Percentiles rank a stretch among this genome's conserved stretches.
Conservation (phyloP, 257 asterid species). For the Galeopsis tetrahit region DNA sequence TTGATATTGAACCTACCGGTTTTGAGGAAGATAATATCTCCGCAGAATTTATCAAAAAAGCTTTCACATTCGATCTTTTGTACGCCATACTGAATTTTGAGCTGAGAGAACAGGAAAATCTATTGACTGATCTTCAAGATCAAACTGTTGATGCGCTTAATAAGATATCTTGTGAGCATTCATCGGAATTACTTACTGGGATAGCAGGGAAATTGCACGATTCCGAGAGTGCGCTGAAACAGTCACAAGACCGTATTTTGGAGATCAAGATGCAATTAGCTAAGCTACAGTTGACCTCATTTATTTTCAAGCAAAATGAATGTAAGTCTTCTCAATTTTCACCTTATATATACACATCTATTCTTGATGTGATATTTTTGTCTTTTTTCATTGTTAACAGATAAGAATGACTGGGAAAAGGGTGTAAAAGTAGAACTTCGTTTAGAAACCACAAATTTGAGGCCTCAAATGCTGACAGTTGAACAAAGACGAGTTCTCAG, state of each 20-base stretch:
- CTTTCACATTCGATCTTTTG: slow-evolving; percentile 63
- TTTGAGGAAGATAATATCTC: slow-evolving; percentile 59
- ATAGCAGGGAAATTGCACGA: slow-evolving; percentile 55
- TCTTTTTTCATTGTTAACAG: slow-evolving; percentile 39
- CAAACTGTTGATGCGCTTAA: slow-evolving; percentile 45
- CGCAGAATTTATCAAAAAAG: slow-evolving; percentile 59
- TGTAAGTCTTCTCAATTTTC: slow-evolving; percentile 48
- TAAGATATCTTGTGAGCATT: slow-evolving; percentile 47
- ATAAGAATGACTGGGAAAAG: slow-evolving; percentile 47
- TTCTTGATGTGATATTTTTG: background rate
- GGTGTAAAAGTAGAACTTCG: slow-evolving; percentile 46
- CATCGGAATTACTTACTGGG: slow-evolving; percentile 39
- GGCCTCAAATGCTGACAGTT: slow-evolving; percentile 49
- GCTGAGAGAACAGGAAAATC: slow-evolving; percentile 63
- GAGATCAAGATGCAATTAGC: slow-evolving; percentile 77
- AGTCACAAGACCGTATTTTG: slow-evolving; percentile 61
- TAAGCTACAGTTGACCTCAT: slow-evolving; percentile 83
- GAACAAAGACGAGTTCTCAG: slow-evolving; percentile 62
- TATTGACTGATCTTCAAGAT: slow-evolving; percentile 52
- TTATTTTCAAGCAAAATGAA: slow-evolving; percentile 59
- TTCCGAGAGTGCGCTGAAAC: slow-evolving; percentile 61
- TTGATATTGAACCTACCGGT: slow-evolving; percentile 49
- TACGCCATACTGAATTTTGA: slow-evolving; percentile 59
- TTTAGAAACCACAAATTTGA: slow-evolving; percentile 41
- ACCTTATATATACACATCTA: background rate